phyloP scores from a whole-genome alignment of 1,139 yeast species.

The Suhomyces choctaworum region DNA sequence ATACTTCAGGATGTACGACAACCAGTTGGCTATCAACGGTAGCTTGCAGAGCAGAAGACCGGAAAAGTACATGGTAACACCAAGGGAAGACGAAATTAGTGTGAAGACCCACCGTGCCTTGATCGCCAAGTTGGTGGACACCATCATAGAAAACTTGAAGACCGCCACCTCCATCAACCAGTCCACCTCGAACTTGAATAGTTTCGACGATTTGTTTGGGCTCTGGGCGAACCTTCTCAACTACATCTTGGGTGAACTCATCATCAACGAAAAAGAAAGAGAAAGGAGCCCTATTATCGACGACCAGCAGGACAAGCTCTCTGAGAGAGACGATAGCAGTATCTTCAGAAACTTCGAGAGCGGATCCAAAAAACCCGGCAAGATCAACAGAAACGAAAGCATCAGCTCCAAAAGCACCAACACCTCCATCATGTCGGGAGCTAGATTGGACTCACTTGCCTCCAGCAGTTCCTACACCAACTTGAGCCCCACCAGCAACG shows the following conservation, averaged over 20 bases:
- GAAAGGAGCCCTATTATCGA: not conserved
- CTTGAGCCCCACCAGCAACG: not conserved
- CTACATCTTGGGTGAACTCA: slow-evolving; percentile 18
- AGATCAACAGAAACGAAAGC: slow-evolving; percentile 8
- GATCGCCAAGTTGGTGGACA: slow-evolving; percentile 16
- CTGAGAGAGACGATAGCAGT: slow-evolving; percentile 4
- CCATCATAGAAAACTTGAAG: slow-evolving; percentile 19
- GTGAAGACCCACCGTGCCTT: slow-evolving; percentile 13
- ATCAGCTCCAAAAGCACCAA: slow-evolving; percentile 15
- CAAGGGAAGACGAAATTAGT: not conserved
- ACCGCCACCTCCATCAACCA: slow-evolving; percentile 9
- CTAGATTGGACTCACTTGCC: slow-evolving; percentile 15
- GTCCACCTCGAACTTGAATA: slow-evolving; percentile 4
- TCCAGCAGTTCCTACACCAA: slow-evolving; percentile 8
- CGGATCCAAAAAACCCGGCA: slow-evolving; percentile 1
- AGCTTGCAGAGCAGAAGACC: not conserved
- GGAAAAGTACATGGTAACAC: not conserved
- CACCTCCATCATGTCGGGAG: slow-evolving; percentile 16
- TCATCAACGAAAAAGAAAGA: slow-evolving; percentile 8
- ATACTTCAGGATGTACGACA: slow-evolving; percentile 20
- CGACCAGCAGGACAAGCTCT: not conserved
- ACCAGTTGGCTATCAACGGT: slow-evolving; percentile 10
- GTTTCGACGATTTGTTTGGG: slow-evolving; percentile 14
- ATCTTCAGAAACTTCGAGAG: slow-evolving; percentile 8
- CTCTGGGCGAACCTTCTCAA: slow-evolving; percentile 24